A percentile compares a stretch with the other conserved stretches of the same genome.
Conservation (phyloP, 1,284 basidiomycete species). For the Volvariella volvacea region DNA sequence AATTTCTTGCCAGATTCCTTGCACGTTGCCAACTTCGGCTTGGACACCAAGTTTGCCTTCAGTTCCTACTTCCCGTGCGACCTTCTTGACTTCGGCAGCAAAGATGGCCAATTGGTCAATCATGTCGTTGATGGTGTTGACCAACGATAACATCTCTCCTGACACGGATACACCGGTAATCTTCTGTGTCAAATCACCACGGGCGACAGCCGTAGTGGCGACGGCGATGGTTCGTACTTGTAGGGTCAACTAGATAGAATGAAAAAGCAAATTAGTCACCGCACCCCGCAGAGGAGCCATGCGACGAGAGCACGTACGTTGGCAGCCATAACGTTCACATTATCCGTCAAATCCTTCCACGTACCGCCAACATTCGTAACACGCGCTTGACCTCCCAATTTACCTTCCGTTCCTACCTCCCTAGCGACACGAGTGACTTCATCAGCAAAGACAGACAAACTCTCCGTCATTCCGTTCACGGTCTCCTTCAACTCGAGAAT, state of each 20-base stretch:
- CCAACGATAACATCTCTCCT: slow-evolving; percentile 92
- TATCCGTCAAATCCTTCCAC: slow-evolving; percentile 97
- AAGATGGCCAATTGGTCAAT: slow-evolving; percentile 93
- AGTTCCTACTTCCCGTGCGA: slow-evolving; percentile 91
- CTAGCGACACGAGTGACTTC: slow-evolving; percentile 84
- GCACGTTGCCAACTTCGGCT: slow-evolving; percentile 94
- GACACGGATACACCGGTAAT: slow-evolving; percentile 89
- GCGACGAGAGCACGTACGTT: slow-evolving; percentile 38
- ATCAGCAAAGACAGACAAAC: slow-evolving; percentile 81
- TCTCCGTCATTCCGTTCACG: slow-evolving; percentile 90
- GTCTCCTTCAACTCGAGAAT: slow-evolving; percentile 84
- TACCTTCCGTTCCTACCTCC: slow-evolving; percentile 90
- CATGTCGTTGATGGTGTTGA: slow-evolving; percentile 95
- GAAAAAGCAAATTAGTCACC: no score
- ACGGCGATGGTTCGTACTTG: slow-evolving; percentile 95
- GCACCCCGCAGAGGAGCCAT: slow-evolving; percentile 6
- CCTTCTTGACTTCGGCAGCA: slow-evolving; percentile 92
- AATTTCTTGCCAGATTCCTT: slow-evolving; percentile 98
- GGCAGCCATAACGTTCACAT: slow-evolving; percentile 85
- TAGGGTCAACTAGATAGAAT: slow-evolving; percentile 78
- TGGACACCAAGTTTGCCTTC: slow-evolving; percentile 97
- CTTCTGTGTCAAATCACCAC: slow-evolving; percentile 91
- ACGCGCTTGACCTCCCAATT: slow-evolving; percentile 80
- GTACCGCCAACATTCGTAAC: slow-evolving; percentile 93
- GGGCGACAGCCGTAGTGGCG: slow-evolving; percentile 91